Evolutionary conservation across 2,329 filamentous ascomycete genomes (phyloP), one percentile per base, ranked within the genome.

Genomic region (Colletotrichum costaricense): DNA sequence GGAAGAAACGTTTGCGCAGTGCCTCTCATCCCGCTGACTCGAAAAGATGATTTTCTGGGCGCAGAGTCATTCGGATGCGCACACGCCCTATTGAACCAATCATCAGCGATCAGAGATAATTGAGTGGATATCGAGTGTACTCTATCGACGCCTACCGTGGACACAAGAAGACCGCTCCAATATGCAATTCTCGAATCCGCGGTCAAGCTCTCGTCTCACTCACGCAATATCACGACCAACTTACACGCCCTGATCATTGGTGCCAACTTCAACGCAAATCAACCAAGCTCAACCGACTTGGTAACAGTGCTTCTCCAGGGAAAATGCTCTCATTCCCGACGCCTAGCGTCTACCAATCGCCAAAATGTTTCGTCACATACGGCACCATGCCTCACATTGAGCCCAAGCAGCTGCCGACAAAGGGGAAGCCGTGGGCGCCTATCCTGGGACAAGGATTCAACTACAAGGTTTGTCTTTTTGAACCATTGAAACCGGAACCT

Each of bases 281-380:
- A 19, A 3, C 38, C 4, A 42, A 33, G 7, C 30, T 11, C 3
- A 26, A 26, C 2, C 19, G 26, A 12, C 1, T 38, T 14, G 24
- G 2, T 12, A 12, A 4, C 0, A 12, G 33, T 35, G 11, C 33
- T 12, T 35, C 33, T 35, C 1, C 33, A 33, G 28, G 30, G 33
- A 11, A 33, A 35, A 35, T 90, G 88, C 80, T 89, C 35, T 81
- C 85, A 0, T 82, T 87, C 22, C 77, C 83, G 14, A 77, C 81
- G 2, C 82, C 86, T 2, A 86, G 86, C 3, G 81, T 88, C 62
- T 88, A 90, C 75, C 88, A 89, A 77, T 80, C 84, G 52, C 85
- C 90, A 67, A 97, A 93, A 87, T 95, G 94, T 82, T 93, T 90
- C 81, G 92, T 94, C 75, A 93, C 92, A 1, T 90, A 94, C 78